phyloP scores from a whole-genome alignment of 2,329 filamentous ascomycete genomes.

The Penicillium sp. region DNA sequence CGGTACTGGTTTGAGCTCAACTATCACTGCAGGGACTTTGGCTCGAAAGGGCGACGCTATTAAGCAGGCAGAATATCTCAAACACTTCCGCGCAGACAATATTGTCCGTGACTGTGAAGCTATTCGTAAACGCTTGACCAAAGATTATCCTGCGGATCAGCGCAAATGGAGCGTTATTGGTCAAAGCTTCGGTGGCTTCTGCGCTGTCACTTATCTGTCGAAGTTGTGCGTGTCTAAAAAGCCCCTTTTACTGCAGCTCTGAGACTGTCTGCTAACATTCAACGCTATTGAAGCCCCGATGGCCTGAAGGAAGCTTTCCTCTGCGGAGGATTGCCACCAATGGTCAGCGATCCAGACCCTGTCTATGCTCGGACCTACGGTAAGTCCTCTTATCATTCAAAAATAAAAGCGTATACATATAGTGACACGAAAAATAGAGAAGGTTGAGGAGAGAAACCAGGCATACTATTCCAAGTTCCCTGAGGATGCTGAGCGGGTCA shows the following conservation, averaged over 20 bases:
- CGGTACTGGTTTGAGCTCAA: constrained; percentile 78
- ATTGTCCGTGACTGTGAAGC: constrained; percentile 89
- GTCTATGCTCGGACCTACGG: constrained; percentile 69
- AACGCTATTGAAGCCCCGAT: constrained; percentile 51
- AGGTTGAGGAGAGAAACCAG: constrained; percentile 66
- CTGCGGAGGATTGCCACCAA: constrained; percentile 75
- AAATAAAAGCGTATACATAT: not conserved
- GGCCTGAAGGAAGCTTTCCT: constrained; percentile 78
- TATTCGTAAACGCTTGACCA: constrained; percentile 69
- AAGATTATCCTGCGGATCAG: constrained; percentile 62
- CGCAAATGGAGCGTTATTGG: constrained; percentile 82
- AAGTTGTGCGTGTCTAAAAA: constrained; percentile 50
- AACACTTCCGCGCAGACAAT: constrained; percentile 80
- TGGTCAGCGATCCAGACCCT: constrained; percentile 65
- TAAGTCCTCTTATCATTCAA: constrained; percentile 19
- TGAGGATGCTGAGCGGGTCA: constrained; percentile 67
- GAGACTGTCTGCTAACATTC: not conserved
- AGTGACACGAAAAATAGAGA: constrained; percentile 39
- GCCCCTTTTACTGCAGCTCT: not conserved
- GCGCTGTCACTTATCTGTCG: constrained; percentile 76
- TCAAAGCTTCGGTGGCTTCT: constrained; percentile 90
- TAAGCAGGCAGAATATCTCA: constrained; percentile 74
- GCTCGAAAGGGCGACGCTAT: constrained; percentile 58
- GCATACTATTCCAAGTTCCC: constrained; percentile 83
- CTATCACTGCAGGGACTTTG: constrained; percentile 70